Evolutionary conservation across 225 moss, liverwort and hornwort genomes (phyloP).

Genomic region (Pleurozium schreberi): DNA sequence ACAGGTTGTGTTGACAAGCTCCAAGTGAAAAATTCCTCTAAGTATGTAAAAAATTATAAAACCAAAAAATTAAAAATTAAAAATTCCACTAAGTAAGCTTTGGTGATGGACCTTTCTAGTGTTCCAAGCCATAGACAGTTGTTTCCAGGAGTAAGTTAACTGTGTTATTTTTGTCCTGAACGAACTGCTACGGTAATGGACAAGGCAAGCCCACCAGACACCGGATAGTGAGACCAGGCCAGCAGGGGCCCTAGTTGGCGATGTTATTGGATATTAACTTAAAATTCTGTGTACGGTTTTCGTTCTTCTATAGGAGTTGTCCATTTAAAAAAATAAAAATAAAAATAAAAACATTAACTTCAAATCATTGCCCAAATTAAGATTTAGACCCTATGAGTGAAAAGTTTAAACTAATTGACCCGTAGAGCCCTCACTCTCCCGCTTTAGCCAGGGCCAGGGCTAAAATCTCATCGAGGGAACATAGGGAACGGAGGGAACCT

Average conservation of each 20-base stretch:
- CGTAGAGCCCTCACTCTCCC: neutral
- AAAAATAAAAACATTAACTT: too few species aligned
- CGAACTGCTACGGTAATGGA: neutral
- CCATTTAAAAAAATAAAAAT: too few species aligned
- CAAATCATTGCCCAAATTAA: neutral
- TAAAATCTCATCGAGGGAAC: neutral
- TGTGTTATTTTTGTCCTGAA: neutral
- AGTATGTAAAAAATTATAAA: too few species aligned
- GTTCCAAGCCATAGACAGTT: neutral
- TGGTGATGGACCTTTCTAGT: neutral
- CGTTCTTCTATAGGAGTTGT: too few species aligned
- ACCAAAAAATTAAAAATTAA: too few species aligned
- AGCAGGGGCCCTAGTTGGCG: neutral
- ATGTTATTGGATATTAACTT: too few species aligned
- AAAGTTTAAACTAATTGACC: neutral
- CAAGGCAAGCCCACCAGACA: neutral
- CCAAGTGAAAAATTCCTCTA: neutral
- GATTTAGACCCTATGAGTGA: too few species aligned
- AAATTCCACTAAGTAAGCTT: neutral
- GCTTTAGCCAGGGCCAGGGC: neutral
- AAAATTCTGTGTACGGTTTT: too few species aligned
- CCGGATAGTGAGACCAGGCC: neutral
- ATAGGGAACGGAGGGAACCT: neutral
- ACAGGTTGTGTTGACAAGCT: neutral
- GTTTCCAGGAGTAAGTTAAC: neutral